phyloP scores from a whole-genome alignment of 1,284 basidiomycete genomes.

The Coniferiporia weirii region DNA sequence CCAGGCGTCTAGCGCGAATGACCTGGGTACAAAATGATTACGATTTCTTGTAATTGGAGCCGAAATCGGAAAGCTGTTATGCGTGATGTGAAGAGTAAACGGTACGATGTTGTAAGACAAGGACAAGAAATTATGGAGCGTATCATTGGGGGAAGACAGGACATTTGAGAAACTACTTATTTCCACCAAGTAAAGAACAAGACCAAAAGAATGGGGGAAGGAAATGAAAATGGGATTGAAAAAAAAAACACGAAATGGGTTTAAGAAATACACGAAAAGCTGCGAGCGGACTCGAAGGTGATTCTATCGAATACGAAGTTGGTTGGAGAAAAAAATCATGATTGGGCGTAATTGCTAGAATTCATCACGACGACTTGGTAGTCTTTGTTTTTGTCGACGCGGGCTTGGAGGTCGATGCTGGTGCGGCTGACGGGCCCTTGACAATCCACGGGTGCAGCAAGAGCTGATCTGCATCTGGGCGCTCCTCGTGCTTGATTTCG shows the following conservation, averaged over 20 bases:
- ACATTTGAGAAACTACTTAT: no score
- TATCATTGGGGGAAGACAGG: not conserved
- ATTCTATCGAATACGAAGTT: not conserved
- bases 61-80: not conserved
- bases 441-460: slow-evolving; percentile 72
- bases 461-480: slow-evolving; percentile 76
- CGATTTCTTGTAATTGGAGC: not conserved
- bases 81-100: not conserved
- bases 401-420: not conserved
- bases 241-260: not conserved
- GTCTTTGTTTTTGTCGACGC: slow-evolving; percentile 13
- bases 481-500: slow-evolving; percentile 75
- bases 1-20: not conserved
- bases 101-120: not conserved
- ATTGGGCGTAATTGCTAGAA: not conserved
- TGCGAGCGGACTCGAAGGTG: no score
- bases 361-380: slow-evolving; percentile 3
- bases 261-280: not conserved
- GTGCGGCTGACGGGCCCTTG: slow-evolving; percentile 30
- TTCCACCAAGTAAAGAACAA: not conserved
- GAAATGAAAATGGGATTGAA: not conserved
- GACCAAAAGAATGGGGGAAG: not conserved
- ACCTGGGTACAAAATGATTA: not conserved
- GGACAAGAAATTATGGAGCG: not conserved
- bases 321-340: not conserved